Conservation (phyloP, 2,329 filamentous ascomycete species). For the Cladosporium sp. region DNA sequence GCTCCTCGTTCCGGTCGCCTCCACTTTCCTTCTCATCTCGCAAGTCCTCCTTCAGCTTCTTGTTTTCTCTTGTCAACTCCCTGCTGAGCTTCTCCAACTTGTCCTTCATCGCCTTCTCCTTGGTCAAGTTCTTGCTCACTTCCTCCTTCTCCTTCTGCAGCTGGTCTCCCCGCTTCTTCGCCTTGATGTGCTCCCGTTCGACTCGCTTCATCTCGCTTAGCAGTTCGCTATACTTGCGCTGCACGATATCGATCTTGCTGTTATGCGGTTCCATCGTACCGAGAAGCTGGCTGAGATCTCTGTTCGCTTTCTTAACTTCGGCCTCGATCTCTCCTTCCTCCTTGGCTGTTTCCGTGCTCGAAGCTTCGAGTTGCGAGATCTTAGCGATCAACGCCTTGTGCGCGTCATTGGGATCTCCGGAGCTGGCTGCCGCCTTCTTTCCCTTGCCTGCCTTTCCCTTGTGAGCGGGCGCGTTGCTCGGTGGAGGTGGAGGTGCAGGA, state of each 20-base stretch:
- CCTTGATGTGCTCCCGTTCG: slow-evolving; percentile 91
- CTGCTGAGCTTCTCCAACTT: slow-evolving; percentile 95
- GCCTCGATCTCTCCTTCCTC: slow-evolving; percentile 95
- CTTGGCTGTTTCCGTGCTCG: slow-evolving; percentile 90
- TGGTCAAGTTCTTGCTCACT: slow-evolving; percentile 81
- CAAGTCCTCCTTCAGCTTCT: slow-evolving; percentile 91
- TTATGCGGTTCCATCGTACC: slow-evolving; percentile 86
- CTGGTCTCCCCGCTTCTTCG: slow-evolving; percentile 91
- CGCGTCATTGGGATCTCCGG: slow-evolving; percentile 83
- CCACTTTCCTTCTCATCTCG: slow-evolving; percentile 86
- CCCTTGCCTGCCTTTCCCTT: slow-evolving; percentile 84
- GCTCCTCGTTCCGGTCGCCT: slow-evolving; percentile 75
- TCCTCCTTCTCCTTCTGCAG: slow-evolving; percentile 96
- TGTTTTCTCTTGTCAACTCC: slow-evolving; percentile 94
- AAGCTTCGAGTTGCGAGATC: slow-evolving; percentile 92
- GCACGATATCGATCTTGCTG: slow-evolving; percentile 86
- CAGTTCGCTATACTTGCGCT: slow-evolving; percentile 87
- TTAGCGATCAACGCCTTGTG: slow-evolving; percentile 89
- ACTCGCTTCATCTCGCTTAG: slow-evolving; percentile 93
- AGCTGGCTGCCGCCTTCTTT: slow-evolving; percentile 52
- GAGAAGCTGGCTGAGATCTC: slow-evolving; percentile 83
- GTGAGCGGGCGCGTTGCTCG: slow-evolving; percentile 52
- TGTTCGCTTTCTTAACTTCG: slow-evolving; percentile 90
- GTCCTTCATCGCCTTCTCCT: slow-evolving; percentile 87
- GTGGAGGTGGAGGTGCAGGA: slow-evolving; percentile 39